Evolutionary conservation across 345 rosid species (phyloP).

Genomic region (Punica granatum): DNA sequence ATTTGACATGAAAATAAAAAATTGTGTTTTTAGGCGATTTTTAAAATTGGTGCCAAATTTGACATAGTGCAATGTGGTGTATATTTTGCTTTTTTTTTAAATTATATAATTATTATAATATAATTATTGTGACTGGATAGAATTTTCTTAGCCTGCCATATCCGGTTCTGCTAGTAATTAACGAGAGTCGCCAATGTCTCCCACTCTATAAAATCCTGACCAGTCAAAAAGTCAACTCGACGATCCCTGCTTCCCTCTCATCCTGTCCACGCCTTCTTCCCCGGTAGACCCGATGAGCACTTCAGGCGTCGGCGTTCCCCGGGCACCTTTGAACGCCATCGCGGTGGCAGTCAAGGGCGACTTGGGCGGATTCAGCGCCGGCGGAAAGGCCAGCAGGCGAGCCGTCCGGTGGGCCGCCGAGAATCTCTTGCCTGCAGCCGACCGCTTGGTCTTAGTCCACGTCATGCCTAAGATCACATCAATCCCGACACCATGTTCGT

Average conservation of each 20-base stretch:
- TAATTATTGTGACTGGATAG: too few species aligned
- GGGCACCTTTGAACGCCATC: conserved; percentile 21
- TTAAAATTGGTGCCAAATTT: too few species aligned
- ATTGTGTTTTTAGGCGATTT: too few species aligned
- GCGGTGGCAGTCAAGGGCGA: conserved; percentile 66
- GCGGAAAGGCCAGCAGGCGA: conserved; percentile 63
- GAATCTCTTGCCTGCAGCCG: conserved; percentile 36
- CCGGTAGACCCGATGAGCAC: conserved; percentile 2
- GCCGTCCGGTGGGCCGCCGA: conserved; percentile 77
- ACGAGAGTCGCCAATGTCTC: too few species aligned
- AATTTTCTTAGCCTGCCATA: too few species aligned
- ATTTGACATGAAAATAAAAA: too few species aligned
- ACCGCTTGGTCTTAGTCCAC: conserved; percentile 63
- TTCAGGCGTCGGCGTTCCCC: conserved; percentile 10
- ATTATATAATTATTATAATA: too few species aligned
- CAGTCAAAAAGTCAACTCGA: background rate
- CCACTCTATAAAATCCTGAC: background rate
- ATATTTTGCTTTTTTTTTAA: too few species aligned
- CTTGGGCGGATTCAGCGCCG: conserved; percentile 27
- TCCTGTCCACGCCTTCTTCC: background rate
- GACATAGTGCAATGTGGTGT: too few species aligned
- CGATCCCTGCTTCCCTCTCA: background rate
- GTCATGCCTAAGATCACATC: conserved; percentile 56
- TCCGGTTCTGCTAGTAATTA: too few species aligned
- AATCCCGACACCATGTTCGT: conserved; percentile 70